Conservation (phyloP, 2,329 filamentous ascomycete genomes). For the Lasiodiplodia theobromae region DNA sequence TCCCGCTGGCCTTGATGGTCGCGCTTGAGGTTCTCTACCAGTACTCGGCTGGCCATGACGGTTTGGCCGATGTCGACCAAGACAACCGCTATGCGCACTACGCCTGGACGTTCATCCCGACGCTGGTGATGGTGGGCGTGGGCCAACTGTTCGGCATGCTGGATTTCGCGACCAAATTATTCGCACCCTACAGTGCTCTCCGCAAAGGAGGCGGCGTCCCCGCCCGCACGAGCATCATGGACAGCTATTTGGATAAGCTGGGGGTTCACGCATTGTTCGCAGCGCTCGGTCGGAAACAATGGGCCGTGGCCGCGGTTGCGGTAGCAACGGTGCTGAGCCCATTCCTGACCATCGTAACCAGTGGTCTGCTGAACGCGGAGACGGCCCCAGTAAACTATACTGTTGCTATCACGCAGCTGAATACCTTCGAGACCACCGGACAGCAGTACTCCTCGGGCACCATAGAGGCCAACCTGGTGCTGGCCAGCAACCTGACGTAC, state of each 20-base stretch:
- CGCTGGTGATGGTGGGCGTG: not conserved
- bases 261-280: not conserved
- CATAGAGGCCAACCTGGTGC: not conserved
- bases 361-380: not conserved
- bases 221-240: not conserved
- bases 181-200: not conserved
- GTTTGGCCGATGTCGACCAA: not conserved
- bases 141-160: slow-evolving; percentile 4
- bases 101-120: slow-evolving; percentile 3
- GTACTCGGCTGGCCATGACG: not conserved
- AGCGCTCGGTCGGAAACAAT: not conserved
- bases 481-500: not conserved
- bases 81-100: slow-evolving; percentile 1
- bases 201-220: not conserved
- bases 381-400: not conserved
- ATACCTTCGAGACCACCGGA: not conserved
- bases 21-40: not conserved
- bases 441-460: not conserved
- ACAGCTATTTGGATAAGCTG: not conserved
- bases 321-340: not conserved
- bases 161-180: not conserved
- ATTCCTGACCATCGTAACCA: slow-evolving; percentile 3
- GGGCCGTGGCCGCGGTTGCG: not conserved
- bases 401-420: not conserved
- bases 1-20: not conserved